Conservation (phyloP, 2,329 filamentous ascomycete species). For the Exophiala dermatitidis region DNA sequence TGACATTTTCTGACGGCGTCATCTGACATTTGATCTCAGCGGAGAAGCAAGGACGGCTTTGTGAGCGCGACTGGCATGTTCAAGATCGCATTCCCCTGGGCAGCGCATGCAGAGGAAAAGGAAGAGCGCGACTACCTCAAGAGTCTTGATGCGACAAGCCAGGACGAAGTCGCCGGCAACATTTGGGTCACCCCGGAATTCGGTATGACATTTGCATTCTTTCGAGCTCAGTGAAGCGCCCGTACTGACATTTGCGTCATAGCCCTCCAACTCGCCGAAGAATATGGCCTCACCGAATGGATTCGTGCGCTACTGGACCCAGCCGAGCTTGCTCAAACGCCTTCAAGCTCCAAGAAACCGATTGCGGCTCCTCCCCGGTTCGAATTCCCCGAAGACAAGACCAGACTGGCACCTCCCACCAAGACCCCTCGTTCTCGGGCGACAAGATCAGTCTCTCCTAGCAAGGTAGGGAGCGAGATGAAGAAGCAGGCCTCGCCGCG, state of each 20-base stretch:
- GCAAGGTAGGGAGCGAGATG: constrained; percentile 33
- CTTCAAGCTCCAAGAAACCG: constrained; percentile 62
- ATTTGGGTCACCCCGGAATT: constrained; percentile 83
- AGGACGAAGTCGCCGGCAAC: constrained; percentile 90
- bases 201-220: constrained; percentile 40
- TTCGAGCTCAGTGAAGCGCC: not conserved
- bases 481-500: constrained; percentile 44
- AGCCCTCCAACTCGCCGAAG: constrained; percentile 74
- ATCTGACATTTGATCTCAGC: constrained; percentile 33
- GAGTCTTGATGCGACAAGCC: constrained; percentile 66
- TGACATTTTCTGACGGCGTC: constrained; percentile 1
- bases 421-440: constrained; percentile 40
- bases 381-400: constrained; percentile 47
- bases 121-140: constrained; percentile 69
- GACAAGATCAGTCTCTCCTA: constrained; percentile 53
- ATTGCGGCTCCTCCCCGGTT: constrained; percentile 79
- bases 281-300: constrained; percentile 82
- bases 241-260: constrained; percentile 30
- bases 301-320: constrained; percentile 87
- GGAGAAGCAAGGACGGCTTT: constrained; percentile 59
- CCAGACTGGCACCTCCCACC: constrained; percentile 26
- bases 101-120: constrained; percentile 52
- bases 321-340: constrained; percentile 63
- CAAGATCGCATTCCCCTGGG: constrained; percentile 62
- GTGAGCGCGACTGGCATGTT: constrained; percentile 64